Evolutionary conservation across 306 rosid species (phyloP), one percentile per base, ranked within the genome.

Genomic region (Vachellia pachyceras): DNA sequence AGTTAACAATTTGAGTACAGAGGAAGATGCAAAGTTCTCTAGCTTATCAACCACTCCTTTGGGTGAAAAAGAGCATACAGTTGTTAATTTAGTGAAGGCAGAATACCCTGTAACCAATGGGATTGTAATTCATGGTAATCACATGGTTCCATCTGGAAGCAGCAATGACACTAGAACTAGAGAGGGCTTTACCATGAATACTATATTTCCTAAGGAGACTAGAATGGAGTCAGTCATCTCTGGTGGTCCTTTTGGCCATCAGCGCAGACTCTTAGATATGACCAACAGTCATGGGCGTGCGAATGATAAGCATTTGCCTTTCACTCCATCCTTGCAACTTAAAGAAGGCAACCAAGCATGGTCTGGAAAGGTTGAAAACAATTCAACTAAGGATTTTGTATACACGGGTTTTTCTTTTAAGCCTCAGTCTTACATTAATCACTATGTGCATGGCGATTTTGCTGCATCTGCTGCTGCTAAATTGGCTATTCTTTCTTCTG

Each of bases 381-480:
- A 58, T 40, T 81, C 86, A 76, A 50, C 75, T 68, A 78, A 44
- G 75, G 80, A 77, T 80, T 79, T 77, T 84, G 78, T 41, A 72
- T 90, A 85, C 86, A 81, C 73, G 86, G 99, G 99, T 70, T 79
- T 85, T 76, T 80, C 87, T 44, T 89, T 74, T 87, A 95, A 90
- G 77, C 96, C 98, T 52, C 86, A 85, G 79, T 83, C 87, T 7
- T 95, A 93, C 87, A 81, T 93, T 50, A 95, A 95, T 83, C 82
- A 89, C 89, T 95, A 95, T 66, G 74, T 83, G 81, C 99, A 93
- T 65, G 99, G 98, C 42, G 97, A 95, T 17, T 93, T 91, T 86
- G 96, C 99, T 84, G 97, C 99, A 79, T 95, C 97, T 76, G 99
- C 99, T 76, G 94, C 99, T 82, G 87, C 91, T 69, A 90, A 90